Conservation (phyloP, 495 filamentous ascomycete genomes). For the Lentithecium fluviatile region DNA sequence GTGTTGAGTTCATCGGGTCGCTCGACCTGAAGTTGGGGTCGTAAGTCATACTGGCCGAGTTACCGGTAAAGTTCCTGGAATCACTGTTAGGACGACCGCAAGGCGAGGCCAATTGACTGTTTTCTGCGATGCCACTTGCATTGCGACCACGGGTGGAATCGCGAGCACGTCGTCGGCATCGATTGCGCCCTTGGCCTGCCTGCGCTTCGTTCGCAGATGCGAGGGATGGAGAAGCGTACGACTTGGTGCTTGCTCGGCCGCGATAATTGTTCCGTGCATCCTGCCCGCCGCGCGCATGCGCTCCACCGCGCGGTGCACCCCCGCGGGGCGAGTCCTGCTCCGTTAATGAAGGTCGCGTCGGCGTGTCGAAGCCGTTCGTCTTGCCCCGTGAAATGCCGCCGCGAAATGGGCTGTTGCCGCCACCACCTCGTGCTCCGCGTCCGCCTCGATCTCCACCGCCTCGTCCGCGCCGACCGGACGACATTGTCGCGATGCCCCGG, state of each 20-base stretch:
- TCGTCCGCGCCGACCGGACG: conserved; percentile 9
- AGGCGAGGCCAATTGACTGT: no score
- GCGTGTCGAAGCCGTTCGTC: neutral
- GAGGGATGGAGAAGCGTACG: neutral
- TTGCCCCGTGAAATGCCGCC: neutral
- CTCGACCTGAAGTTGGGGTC: no score
- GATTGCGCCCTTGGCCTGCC: conserved; percentile 3
- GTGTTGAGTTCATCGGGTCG: neutral
- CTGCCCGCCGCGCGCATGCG: neutral
- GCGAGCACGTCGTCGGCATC: neutral
- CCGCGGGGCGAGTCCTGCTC: neutral
- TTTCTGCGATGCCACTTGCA: neutral
- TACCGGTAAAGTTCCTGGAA: neutral
- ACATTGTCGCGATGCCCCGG: conserved; percentile 10
- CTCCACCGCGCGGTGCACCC: neutral
- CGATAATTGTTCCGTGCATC: neutral
- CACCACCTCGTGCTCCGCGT: neutral
- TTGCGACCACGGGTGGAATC: neutral
- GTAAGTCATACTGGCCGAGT: neutral
- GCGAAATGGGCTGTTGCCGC: neutral
- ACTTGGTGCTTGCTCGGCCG: neutral
- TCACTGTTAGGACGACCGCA: no score
- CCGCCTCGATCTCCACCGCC: conserved; percentile 3
- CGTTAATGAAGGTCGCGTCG: neutral
- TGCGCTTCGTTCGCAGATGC: neutral